Evolutionary conservation across 164 flowering plant species (phyloP).

Genomic region (Magnolia changhungtana): DNA sequence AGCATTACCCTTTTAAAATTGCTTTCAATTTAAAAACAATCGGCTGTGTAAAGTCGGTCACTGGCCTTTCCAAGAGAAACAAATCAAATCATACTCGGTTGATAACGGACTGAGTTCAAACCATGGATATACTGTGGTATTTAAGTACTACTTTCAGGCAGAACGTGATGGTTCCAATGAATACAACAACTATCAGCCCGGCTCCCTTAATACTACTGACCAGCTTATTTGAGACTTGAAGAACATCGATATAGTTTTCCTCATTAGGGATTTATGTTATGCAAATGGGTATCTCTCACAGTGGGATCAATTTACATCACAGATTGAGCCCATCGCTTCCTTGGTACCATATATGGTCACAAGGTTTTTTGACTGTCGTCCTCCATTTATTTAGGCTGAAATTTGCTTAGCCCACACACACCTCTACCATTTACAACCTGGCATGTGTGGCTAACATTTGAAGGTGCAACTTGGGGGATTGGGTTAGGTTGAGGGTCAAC

Average conservation of each 20-base stretch:
- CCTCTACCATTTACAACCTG: not conserved
- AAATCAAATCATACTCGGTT: not conserved
- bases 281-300: conserved; percentile 51
- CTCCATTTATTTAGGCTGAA: not conserved
- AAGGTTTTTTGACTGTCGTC: conserved; percentile 21
- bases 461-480: not conserved
- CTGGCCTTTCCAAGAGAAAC: not conserved
- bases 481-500: too few relatives aligned
- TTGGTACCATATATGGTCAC: conserved; percentile 42
- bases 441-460: not conserved
- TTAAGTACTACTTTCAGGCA: conserved; percentile 18
- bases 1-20: not conserved
- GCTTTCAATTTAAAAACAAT: not conserved
- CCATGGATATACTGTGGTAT: not conserved
- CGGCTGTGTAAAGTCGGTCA: not conserved
- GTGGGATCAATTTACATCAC: conserved; percentile 50
- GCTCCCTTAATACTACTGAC: conserved; percentile 37
- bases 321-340: conserved; percentile 47
- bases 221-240: conserved; percentile 33
- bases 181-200: conserved; percentile 32
- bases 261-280: conserved; percentile 40
- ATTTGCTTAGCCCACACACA: not conserved
- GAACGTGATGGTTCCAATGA: conserved; percentile 43
- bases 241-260: conserved; percentile 38
- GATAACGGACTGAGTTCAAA: not conserved